Evolutionary conservation across 2,329 filamentous ascomycete species (phyloP).

Genomic region (Diaporthe capsici): DNA sequence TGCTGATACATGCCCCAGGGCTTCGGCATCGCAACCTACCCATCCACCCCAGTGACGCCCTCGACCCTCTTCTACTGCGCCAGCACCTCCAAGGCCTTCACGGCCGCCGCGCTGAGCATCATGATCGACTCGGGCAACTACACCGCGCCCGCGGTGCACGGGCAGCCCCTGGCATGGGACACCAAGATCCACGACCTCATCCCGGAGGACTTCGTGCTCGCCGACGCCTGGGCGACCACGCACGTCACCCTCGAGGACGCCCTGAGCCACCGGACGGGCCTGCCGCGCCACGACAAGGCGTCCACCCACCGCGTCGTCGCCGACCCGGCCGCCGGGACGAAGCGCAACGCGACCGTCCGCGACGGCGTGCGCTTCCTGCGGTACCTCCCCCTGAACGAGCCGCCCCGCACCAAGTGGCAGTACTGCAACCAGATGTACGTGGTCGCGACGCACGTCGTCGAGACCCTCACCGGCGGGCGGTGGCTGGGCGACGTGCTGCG

Average conservation of each 20-base stretch:
- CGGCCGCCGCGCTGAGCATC: slow-evolving; percentile 62
- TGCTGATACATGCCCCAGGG: slow-evolving; percentile 50
- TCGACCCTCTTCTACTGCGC: slow-evolving; percentile 67
- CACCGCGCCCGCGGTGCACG: slow-evolving; percentile 42
- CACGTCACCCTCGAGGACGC: slow-evolving; percentile 67
- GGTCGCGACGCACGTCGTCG: slow-evolving; percentile 60
- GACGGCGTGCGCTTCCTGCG: slow-evolving; percentile 58
- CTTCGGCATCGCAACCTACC: slow-evolving; percentile 57
- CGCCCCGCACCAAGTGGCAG: slow-evolving; percentile 58
- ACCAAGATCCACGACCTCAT: slow-evolving; percentile 62
- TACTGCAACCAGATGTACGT: slow-evolving; percentile 69
- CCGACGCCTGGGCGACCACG: slow-evolving; percentile 53
- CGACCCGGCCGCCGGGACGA: slow-evolving; percentile 48
- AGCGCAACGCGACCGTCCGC: slow-evolving; percentile 49
- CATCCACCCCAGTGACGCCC: slow-evolving; percentile 56
- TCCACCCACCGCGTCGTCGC: slow-evolving; percentile 48
- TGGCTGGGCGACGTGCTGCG: slow-evolving; percentile 57
- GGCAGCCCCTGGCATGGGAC: slow-evolving; percentile 57
- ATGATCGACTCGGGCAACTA: slow-evolving; percentile 61
- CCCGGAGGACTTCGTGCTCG: slow-evolving; percentile 64
- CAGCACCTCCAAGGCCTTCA: slow-evolving; percentile 69
- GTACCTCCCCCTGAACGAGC: slow-evolving; percentile 56
- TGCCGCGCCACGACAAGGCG: slow-evolving; percentile 59
- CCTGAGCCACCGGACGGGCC: slow-evolving; percentile 64
- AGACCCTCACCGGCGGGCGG: slow-evolving; percentile 55